Evolutionary conservation across 129 eudicot genomes (phyloP), one percentile per base, ranked within the genome.

Genomic region (Dittrichia graveolens): DNA sequence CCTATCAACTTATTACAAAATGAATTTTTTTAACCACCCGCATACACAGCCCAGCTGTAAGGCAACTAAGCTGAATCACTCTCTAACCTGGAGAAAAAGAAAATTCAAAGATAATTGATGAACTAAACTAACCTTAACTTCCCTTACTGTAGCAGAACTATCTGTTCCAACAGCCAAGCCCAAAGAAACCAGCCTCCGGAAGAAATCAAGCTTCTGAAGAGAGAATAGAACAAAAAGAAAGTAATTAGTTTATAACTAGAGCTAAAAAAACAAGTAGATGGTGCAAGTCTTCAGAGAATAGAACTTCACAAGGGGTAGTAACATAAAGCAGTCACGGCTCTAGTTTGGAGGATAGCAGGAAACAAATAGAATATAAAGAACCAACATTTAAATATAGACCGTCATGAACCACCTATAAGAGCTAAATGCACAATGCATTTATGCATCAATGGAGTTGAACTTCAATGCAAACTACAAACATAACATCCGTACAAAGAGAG

Each of bases 141-240:
- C 66, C 53, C 80, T 82, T 67, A 24, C 43, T 58, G 77, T 65
- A 67, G 67, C 82, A 60, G 76, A 74, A 71, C 48, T 63, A 69
- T 72, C 52, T 69, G 57, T 80, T 76, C 77, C 90, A 41, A 83
- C 81, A 42, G 79, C 70, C 72, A 84, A 75, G 42, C 90, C 90
- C 83, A 90, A 55, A 34, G 79, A 77, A 78, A 83, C 45, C 77
- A 90, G 77, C 78, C 72, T 84, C 79, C 54, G 82, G 58, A 94
- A 94, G 54, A 82, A 64, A 47, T 74, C 73, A 15, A 82, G 76
- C 67, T 86, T 85, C 99, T 94, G 89, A 65, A 49, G 65, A 84
- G 56, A 50, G 19, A 24, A 60, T 66, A 62, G 39, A 72, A 43
- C 24, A 40, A 69, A 68, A 77, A 71, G 19, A 31, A 53, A 48